Base-by-base conservation (phyloP, 2,329 filamentous ascomycete genomes). In the Colletotrichum lindemuthianum region DNA sequence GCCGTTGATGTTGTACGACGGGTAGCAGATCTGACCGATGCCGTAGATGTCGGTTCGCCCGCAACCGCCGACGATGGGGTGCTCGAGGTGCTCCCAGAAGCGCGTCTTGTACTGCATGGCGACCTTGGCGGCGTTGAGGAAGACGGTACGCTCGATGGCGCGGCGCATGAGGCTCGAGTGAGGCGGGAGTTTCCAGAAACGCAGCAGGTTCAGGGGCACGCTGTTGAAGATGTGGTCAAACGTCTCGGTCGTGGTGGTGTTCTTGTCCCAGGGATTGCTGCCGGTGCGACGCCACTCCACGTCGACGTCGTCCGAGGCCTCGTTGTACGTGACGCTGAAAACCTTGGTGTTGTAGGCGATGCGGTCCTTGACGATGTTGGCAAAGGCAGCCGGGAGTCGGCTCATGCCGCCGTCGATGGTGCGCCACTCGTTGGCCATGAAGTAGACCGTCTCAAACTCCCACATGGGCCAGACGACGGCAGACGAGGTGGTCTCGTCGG, bases 81-180 rank as follows among this genome's bases (percentile, higher is more conserved):
- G 59, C 9, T 72, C 71, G 11, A 72, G 68, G 63, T 75, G 24
- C 41, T 72, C 69, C 71, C 71, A 73, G 67, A 72, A 73, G 15
- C 86, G 82, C 0, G 84, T 84, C 69, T 84, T 78, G 73, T 86
- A 88, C 69, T 85, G 85, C 4, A 88, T 75, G 0, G 85, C 81
- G 2, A 88, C 79, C 69, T 77, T 77, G 52, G 69, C 68, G 2
- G 72, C 69, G 11, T 67, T 75, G 6, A 65, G 67, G 50, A 70
- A 74, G 56, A 70, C 56, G 1, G 68, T 70, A 3, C 72, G 67
- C 40, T 71, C 67, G 37, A 74, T 74, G 3, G 69, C 70, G 1
- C 73, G 71, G 0, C 63, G 65, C 13, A 74, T 43, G 6, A 73
- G 49, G 24, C 70, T 72, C 12, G 77, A 78, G 68, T 75, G 78